Conservation (phyloP, 139 green algal species). For the Picochlorum sp. region DNA sequence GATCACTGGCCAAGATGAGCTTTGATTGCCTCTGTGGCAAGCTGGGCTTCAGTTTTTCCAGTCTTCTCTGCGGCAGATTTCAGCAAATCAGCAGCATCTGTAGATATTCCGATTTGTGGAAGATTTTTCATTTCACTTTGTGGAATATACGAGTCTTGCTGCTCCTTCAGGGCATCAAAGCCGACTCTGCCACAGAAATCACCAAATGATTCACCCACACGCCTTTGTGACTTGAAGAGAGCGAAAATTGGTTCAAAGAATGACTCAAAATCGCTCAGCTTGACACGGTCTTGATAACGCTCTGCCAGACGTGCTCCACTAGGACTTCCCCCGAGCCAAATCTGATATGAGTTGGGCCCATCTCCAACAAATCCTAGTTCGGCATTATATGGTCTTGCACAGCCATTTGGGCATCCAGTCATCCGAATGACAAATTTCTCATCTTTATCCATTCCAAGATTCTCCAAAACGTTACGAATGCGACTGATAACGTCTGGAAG, state of each 20-base stretch:
- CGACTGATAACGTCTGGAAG: conserved; percentile 81
- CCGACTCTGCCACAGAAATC: conserved; percentile 76
- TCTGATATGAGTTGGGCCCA: conserved; percentile 94
- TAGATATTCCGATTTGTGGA: conserved; percentile 28
- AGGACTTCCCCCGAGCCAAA: conserved; percentile 83
- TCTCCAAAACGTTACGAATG: conserved; percentile 57
- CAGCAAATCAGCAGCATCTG: conserved; percentile 21
- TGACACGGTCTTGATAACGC: conserved; percentile 71
- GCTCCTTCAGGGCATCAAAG: conserved; percentile 43
- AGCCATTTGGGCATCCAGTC: conserved; percentile 99
- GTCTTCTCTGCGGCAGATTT: conserved; percentile 34
- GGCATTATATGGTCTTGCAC: conserved; percentile 95
- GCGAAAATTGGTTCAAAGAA: conserved; percentile 87
- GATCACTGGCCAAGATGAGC: conserved; percentile 2
- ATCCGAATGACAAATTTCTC: conserved; percentile 86
- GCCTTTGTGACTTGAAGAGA: conserved; percentile 49
- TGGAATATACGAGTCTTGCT: conserved; percentile 36
- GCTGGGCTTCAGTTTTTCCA: conserved; percentile 11
- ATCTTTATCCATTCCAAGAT: conserved; percentile 49
- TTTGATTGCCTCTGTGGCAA: conserved; percentile 25
- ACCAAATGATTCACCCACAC: conserved; percentile 71
- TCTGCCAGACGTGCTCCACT: conserved; percentile 79
- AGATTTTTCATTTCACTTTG: conserved; percentile 9
- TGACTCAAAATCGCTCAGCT: conserved; percentile 83
- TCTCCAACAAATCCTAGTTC: conserved; percentile 98